Conservation (phyloP, 441 rosid genomes). For the Daphne laureola region DNA sequence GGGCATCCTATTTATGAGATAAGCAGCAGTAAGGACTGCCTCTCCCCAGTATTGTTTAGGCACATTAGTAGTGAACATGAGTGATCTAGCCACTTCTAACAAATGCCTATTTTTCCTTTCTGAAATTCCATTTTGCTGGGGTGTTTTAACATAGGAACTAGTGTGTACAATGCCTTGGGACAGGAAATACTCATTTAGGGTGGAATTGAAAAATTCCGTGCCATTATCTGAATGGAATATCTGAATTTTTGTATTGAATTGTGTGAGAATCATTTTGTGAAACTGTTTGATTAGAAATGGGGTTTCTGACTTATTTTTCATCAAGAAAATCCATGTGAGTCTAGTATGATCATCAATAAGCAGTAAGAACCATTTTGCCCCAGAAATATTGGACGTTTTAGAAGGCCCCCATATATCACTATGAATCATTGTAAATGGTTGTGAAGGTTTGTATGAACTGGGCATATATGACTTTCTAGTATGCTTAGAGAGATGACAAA, state of each 20-base stretch:
- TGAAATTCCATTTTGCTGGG: neutral
- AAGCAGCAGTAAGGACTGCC: too few relatives aligned
- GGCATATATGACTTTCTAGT: too few relatives aligned
- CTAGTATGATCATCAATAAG: neutral
- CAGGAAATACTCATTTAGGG: neutral
- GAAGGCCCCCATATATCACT: conserved; percentile 2
- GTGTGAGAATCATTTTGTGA: neutral
- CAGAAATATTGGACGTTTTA: neutral
- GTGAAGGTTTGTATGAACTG: too few relatives aligned
- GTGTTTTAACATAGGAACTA: neutral
- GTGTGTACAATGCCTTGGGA: neutral
- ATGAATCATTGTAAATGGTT: neutral
- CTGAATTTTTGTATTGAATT: neutral
- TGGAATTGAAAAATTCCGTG: neutral
- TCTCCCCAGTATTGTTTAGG: too few relatives aligned
- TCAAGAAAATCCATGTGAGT: neutral
- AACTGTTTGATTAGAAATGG: neutral
- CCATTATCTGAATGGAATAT: neutral
- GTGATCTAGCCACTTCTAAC: neutral
- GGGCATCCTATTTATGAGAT: too few relatives aligned
- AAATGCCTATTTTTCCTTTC: conserved; percentile 5
- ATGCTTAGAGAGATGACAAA: neutral
- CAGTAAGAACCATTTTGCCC: neutral
- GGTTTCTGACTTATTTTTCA: neutral
- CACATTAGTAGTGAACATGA: too few relatives aligned